Evolutionary conservation across 164 flowering plant species (phyloP), one percentile per base, ranked within the genome.

Genomic region (Macadamia tetraphylla): DNA sequence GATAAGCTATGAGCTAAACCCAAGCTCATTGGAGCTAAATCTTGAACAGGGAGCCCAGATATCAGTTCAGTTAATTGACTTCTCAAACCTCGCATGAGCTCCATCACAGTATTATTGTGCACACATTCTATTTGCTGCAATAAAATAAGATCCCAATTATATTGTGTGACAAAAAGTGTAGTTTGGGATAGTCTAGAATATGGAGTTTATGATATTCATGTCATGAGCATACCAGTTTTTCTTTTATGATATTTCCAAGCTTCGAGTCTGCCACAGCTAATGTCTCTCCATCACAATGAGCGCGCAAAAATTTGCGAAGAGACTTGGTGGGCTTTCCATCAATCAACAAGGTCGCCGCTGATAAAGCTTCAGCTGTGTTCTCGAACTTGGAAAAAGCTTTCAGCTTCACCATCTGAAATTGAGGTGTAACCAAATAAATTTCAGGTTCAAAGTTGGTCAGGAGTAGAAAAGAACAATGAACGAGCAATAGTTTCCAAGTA

Each of bases 331-430:
- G 88, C 68, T 86, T 84, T 73, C 96, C 79, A 59, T 92, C 97
- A 59, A 84, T 83, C 70, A 92, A 72, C 57, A 85, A 74, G 23
- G 96, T 87, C 17, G 91, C 82, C 23, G 95, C 89, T 58, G 87
- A 79, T 31, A 90, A 70, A 35, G 97, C 98, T 73, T 92, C 95
- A 23, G 94, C 56, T 6, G 89, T 90, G 78, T 92, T 89, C 74
- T 92, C 97, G 80, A 94, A 94, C 83, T 92, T 94, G 6, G 86
- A 79, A 70, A 94, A 94, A 62, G 92, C 98, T 79, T 89, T 90
- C 74, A 94, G 78, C 88, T 87, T 85, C 43, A 92, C 97, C 15
- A 94, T 74, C 98, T 94, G 75, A 71, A 70, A 8, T 51, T 18
- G 6, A 44, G 29, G 30, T 42, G 23, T 63, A 62, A 48, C 17